Evolutionary conservation across 148 eudicot genomes (phyloP), one percentile per base, ranked within the genome.

Genomic region (Rhododendron molle): DNA sequence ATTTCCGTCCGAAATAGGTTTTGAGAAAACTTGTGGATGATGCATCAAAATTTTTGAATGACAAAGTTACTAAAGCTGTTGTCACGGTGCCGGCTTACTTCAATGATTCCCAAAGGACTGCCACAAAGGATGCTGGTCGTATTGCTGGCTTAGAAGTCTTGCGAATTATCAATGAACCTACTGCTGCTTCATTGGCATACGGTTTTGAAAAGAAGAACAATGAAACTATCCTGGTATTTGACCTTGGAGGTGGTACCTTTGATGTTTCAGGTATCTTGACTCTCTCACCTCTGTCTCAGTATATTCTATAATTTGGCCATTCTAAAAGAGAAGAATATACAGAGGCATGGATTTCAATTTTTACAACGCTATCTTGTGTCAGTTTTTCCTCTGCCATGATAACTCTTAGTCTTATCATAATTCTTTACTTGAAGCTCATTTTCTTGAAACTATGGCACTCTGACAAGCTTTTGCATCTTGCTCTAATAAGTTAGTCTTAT

Each of bases 181-280:
- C 92, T 43, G 97, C 97, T 46, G 97, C 95, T 67, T 93, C 95
- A 5, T 72, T 94, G 81, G 97, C 95, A n/a, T 94, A 92, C 81
- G 97, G 97, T 65, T 94, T 94, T 54, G 92, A 92, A 67, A 94
- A 89, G 90, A 94, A 93, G 86, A 90, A 83, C 79, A 94, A 92
- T 60, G 95, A 93, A 78, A 94, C 95, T 2, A 92, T 94, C 74
- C 85, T 94, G 44, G 97, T 94, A 32, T 93, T 94, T 83, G 97
- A 93, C 80, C 94, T 94, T 82, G 97, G 97, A 83, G 97, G 95
- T 65, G 95, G 95, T 86, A 94, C 95, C 34, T 94, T 94, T 84
- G 97, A 94, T 87, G 97, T 94, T 76, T 93, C 97, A 85, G 97
- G 97, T 94, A 81, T 36, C 83, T 85, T 67, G 34, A 60, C 83